Evolutionary conservation across 352 stramenopile genomes (phyloP).

Genomic region (Globisporangium perplexum): DNA sequence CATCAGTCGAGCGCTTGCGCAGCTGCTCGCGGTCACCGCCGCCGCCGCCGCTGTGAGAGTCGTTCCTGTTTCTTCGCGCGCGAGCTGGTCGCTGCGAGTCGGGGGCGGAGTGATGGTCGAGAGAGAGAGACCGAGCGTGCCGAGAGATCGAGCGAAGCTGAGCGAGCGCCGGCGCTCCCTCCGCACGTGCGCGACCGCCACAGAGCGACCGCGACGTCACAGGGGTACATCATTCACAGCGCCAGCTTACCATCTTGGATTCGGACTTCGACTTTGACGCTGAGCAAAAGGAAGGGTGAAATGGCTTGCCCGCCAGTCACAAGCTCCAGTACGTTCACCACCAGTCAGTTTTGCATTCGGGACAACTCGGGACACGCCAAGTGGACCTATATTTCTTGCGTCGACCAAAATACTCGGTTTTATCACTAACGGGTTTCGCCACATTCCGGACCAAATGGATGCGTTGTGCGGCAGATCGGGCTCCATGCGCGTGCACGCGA

Average conservation of each 20-base stretch:
- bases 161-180: neutral
- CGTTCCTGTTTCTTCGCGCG: neutral
- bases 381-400: neutral
- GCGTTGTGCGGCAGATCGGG: too few relatives aligned
- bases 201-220: too few relatives aligned
- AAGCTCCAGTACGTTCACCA: neutral
- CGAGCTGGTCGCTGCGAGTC: too few relatives aligned
- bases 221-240: neutral
- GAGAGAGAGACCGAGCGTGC: neutral
- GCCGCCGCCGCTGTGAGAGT: neutral
- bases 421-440: neutral
- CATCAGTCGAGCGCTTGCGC: too few relatives aligned
- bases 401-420: neutral
- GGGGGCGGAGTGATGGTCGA: neutral
- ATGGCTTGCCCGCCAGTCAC: slow-evolving; percentile 22
- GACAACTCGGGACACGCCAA: neutral
- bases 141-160: neutral
- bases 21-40: neutral
- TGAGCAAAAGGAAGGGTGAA: slow-evolving; percentile 85
- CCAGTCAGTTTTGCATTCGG: neutral
- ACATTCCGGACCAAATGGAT: too few relatives aligned
- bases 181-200: too few relatives aligned
- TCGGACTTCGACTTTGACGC: slow-evolving; percentile 82
- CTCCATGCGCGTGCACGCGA: too few relatives aligned
- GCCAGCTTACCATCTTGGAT: slow-evolving; percentile 81